A percentile compares a stretch with the other conserved stretches of the same genome.
Conservation (phyloP, 129 eudicot genomes). For the Centella asiatica region DNA sequence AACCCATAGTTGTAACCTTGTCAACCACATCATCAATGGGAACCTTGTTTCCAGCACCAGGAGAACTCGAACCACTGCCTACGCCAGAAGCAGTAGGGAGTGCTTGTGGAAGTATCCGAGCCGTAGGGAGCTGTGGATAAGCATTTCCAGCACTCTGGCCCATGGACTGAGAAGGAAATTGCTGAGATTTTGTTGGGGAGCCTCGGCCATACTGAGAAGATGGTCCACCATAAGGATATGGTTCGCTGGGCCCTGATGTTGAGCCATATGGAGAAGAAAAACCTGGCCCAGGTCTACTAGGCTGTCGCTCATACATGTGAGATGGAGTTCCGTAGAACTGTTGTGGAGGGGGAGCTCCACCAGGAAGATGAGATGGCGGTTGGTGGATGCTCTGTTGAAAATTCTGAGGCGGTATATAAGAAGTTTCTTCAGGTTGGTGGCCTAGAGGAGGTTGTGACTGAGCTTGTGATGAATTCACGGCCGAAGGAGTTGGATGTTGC, state of each 20-base stretch:
- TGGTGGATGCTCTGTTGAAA: constrained; percentile 48
- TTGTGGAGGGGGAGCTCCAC: constrained; percentile 52
- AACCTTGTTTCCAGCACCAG: constrained; percentile 67
- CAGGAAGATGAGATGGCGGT: constrained; percentile 28
- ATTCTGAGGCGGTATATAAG: constrained; percentile 42
- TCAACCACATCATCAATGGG: constrained; percentile 96
- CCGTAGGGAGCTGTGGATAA: constrained; percentile 81
- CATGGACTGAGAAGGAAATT: constrained; percentile 25
- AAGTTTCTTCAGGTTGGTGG: constrained; percentile 59
- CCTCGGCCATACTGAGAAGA: constrained; percentile 52
- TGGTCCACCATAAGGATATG: constrained; percentile 49
- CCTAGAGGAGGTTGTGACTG: constrained; percentile 37
- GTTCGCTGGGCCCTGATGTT: constrained; percentile 48
- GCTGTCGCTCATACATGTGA: constrained; percentile 42
- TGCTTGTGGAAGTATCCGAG: constrained; percentile 70
- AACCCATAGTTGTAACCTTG: constrained; percentile 88
- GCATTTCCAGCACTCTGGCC: constrained; percentile 50
- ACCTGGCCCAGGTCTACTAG: constrained; percentile 48
- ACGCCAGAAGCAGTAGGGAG: constrained; percentile 66
- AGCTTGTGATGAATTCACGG: constrained; percentile 31
- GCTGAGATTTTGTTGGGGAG: constrained; percentile 54
- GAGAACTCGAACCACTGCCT: constrained; percentile 43
- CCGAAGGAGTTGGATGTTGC: constrained; percentile 33
- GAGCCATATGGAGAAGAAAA: constrained; percentile 45
- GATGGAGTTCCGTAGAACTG: constrained; percentile 49